Evolutionary conservation across 2,329 filamentous ascomycete species (phyloP).

Genomic region (Lomentospora prolificans): DNA sequence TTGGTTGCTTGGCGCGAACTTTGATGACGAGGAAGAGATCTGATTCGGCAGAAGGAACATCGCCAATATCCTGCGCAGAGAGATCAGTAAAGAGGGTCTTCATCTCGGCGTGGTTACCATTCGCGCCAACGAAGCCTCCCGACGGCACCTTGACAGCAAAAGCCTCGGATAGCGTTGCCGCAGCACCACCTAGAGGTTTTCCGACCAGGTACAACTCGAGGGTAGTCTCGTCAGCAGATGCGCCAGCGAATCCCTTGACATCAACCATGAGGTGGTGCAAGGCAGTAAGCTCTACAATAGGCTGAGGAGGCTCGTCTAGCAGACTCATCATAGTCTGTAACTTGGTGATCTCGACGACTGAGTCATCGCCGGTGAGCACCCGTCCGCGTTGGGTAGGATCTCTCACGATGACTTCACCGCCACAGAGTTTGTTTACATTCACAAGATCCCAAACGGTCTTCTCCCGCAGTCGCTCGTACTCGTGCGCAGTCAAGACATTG

Average conservation of each 20-base stretch:
- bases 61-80: constrained; percentile 62
- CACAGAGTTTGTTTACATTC: constrained; percentile 85
- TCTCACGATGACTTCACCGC: constrained; percentile 87
- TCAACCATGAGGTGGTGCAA: constrained; percentile 78
- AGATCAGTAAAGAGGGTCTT: constrained; percentile 85
- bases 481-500: constrained; percentile 80
- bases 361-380: constrained; percentile 84
- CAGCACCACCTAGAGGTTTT: constrained; percentile 52
- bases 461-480: constrained; percentile 72
- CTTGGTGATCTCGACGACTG: constrained; percentile 80
- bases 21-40: constrained; percentile 79
- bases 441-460: constrained; percentile 94
- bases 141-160: constrained; percentile 71
- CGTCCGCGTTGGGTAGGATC: constrained; percentile 76
- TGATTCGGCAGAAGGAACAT: constrained; percentile 50
- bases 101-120: constrained; percentile 57
- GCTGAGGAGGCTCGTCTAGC: constrained; percentile 68
- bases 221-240: constrained; percentile 64
- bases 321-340: constrained; percentile 95
- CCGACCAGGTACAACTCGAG: constrained; percentile 70
- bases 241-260: constrained; percentile 70
- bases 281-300: constrained; percentile 56
- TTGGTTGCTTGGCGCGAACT: constrained; percentile 52
- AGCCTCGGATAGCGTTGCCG: constrained; percentile 68
- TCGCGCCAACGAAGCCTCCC: constrained; percentile 58